A percentile compares a stretch with the other conserved stretches of the same genome.
Conservation (phyloP, 345 rosid genomes). For the Salix arbutifolia region DNA sequence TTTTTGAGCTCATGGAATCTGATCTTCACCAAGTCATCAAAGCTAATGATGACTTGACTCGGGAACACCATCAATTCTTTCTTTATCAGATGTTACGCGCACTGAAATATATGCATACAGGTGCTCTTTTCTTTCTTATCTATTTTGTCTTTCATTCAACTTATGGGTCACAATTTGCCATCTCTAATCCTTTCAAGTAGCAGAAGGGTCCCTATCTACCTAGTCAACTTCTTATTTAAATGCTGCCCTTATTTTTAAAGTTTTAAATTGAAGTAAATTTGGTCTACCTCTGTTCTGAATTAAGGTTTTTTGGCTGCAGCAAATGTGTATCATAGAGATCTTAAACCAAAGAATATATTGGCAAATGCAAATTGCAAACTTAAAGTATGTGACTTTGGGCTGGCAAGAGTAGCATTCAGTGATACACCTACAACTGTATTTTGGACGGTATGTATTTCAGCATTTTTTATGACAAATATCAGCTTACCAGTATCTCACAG, state of each 20-base stretch:
- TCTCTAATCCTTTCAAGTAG: neutral
- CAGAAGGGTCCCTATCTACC: neutral
- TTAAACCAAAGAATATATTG: slow-evolving; percentile 92
- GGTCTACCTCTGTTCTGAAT: slow-evolving; percentile 19
- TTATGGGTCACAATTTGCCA: neutral
- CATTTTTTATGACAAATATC: neutral
- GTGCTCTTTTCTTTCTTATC: slow-evolving; percentile 24
- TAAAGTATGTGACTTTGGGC: slow-evolving; percentile 92
- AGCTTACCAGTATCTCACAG: neutral
- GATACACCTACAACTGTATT: slow-evolving; percentile 86
- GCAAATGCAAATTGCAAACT: slow-evolving; percentile 98
- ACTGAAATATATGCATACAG: slow-evolving; percentile 94
- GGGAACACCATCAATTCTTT: slow-evolving; percentile 96
- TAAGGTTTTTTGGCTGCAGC: slow-evolving; percentile 44
- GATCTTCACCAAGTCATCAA: slow-evolving; percentile 98
- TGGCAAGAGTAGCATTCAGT: slow-evolving; percentile 87
- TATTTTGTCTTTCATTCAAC: neutral
- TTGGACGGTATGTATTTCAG: slow-evolving; percentile 69
- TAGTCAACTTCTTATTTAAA: neutral
- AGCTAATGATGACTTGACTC: slow-evolving; percentile 94
- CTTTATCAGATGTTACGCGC: slow-evolving; percentile 99
- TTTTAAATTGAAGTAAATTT: slow-evolving; percentile 3
- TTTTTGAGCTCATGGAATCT: slow-evolving; percentile 99
- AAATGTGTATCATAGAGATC: slow-evolving; percentile 94
- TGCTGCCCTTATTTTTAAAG: neutral